phyloP scores from a whole-genome alignment of 805 yeast genomes.

The Starmerella tilneyi region DNA sequence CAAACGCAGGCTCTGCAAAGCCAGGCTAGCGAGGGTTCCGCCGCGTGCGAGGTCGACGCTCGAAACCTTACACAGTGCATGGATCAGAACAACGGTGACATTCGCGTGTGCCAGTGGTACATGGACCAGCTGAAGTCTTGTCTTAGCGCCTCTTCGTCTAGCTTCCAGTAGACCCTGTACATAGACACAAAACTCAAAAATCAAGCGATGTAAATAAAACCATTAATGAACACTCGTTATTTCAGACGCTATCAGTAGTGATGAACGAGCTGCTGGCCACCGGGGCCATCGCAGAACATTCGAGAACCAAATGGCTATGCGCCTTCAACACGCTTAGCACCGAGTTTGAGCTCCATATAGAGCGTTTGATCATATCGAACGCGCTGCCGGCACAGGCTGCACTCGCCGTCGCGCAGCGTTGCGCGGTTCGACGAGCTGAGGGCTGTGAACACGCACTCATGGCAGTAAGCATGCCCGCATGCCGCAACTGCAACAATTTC shows the following conservation, averaged over 20 bases:
- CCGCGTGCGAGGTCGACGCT: slow-evolving; percentile 82
- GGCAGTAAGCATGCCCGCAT: slow-evolving; percentile 24
- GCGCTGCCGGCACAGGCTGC: slow-evolving; percentile 22
- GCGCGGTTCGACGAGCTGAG: slow-evolving; percentile 15
- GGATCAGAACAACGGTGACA: slow-evolving; percentile 87
- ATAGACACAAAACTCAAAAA: neutral
- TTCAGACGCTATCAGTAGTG: too few relatives aligned
- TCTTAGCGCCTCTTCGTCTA: slow-evolving; percentile 62
- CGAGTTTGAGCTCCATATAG: slow-evolving; percentile 18
- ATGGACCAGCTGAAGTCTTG: slow-evolving; percentile 96
- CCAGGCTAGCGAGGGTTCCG: slow-evolving; percentile 35
- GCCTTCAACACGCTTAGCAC: too few relatives aligned
- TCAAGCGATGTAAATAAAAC: neutral
- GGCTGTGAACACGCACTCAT: slow-evolving; percentile 22
- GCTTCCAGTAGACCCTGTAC: slow-evolving; percentile 1
- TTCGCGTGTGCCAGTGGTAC: slow-evolving; percentile 94
- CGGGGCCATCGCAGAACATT: too few relatives aligned
- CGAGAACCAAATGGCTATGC: neutral
- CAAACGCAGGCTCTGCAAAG: slow-evolving; percentile 29
- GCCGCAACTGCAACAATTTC: slow-evolving; percentile 22
- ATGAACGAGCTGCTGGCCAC: too few relatives aligned
- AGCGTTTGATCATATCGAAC: slow-evolving; percentile 19
- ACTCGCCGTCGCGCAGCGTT: slow-evolving; percentile 13
- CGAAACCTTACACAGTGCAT: slow-evolving; percentile 91
- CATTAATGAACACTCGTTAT: too few relatives aligned